Evolutionary conservation across 192 early-diverging fungal genomes (phyloP).

Genomic region (Dissophora globulifera): DNA sequence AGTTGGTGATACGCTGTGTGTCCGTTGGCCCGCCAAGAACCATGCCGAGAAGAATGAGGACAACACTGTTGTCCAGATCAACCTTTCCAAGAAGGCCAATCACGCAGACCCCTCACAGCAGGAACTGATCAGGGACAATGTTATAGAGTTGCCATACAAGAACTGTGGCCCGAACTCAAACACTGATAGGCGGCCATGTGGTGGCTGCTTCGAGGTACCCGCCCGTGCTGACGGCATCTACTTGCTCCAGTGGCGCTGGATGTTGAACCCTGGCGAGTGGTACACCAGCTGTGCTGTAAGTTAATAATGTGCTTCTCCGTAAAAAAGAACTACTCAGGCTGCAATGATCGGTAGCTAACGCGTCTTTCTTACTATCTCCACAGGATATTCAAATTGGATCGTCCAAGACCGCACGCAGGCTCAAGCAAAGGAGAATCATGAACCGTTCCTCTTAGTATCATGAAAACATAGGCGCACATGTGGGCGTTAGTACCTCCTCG

Average conservation of each 20-base stretch:
- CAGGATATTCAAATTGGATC: not conserved
- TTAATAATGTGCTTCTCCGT: not conserved
- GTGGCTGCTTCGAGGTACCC: slow-evolving; percentile 50
- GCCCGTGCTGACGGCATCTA: slow-evolving; percentile 29
- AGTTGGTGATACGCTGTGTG: slow-evolving; percentile 35
- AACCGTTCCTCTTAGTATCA: no score
- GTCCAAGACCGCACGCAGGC: no score
- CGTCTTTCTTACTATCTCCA: not conserved
- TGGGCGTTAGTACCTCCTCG: no score
- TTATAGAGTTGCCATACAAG: slow-evolving; percentile 38
- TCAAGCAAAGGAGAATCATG: no score
- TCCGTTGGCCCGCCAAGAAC: slow-evolving; percentile 54
- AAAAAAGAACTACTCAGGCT: no score
- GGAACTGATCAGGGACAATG: slow-evolving; percentile 28
- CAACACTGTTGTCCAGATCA: slow-evolving; percentile 43
- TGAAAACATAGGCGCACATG: no score
- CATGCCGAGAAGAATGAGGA: slow-evolving; percentile 44
- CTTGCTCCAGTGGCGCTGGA: slow-evolving; percentile 51
- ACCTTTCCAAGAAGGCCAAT: slow-evolving; percentile 28
- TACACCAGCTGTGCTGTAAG: slow-evolving; percentile 53
- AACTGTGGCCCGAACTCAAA: slow-evolving; percentile 10
- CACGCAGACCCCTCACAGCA: slow-evolving; percentile 10
- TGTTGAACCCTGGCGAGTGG: slow-evolving; percentile 51
- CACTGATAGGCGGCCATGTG: slow-evolving; percentile 22
- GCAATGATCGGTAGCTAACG: no score